Conservation (phyloP, 441 rosid species). For the Bruguiera hainesii region DNA sequence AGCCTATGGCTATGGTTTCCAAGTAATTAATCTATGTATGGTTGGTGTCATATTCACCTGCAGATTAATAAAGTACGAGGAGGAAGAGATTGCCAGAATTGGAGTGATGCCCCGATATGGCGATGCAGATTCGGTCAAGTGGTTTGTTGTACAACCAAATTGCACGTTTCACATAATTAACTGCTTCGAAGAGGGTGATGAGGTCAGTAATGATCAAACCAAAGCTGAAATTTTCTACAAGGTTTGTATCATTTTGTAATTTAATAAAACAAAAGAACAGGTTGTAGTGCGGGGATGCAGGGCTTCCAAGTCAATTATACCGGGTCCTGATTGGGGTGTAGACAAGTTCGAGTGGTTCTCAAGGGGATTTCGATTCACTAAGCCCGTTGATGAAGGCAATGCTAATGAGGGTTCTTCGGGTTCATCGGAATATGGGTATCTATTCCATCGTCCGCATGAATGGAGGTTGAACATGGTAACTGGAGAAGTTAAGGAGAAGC, state of each 20-base stretch:
- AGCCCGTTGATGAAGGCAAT: not conserved
- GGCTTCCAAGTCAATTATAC: constrained; percentile 27
- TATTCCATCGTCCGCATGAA: constrained; percentile 33
- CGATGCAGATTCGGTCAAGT: constrained; percentile 28
- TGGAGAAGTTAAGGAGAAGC: constrained; percentile 32
- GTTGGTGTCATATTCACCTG: not conserved
- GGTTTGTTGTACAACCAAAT: constrained; percentile 31
- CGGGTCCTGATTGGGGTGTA: constrained; percentile 30
- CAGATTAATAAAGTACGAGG: constrained; percentile 30
- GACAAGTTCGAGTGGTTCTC: constrained; percentile 35
- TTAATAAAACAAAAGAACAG: constrained; percentile 13
- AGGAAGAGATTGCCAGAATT: constrained; percentile 31
- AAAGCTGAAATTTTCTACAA: not conserved
- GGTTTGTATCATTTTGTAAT: not conserved
- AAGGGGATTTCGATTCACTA: constrained; percentile 1
- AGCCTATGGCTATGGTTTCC: not conserved
- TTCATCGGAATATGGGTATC: constrained; percentile 16
- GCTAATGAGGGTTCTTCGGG: not conserved
- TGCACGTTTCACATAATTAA: constrained; percentile 37
- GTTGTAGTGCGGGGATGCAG: constrained; percentile 37
- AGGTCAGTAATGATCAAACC: constrained; percentile 20
- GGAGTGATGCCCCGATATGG: constrained; percentile 47
- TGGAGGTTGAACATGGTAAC: constrained; percentile 44
- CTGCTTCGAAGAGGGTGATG: constrained; percentile 33
- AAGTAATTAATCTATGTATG: not conserved